Conservation (phyloP, 495 filamentous ascomycete genomes). For the Penicillium salamii region DNA sequence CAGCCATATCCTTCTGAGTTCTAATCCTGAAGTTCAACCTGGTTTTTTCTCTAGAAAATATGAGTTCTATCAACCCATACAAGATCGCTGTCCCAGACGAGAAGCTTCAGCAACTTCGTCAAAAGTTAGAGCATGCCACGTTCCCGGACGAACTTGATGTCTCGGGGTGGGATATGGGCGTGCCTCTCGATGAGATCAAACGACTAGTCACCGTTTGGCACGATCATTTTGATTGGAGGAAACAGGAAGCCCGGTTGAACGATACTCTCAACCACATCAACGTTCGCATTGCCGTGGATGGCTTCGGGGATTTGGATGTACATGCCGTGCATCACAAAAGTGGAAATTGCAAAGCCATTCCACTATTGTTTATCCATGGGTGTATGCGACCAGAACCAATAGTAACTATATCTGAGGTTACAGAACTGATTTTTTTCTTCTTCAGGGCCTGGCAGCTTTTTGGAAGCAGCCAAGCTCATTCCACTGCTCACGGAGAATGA, state of each 20-base stretch:
- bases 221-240: constrained; percentile 49
- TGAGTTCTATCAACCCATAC: constrained; percentile 24
- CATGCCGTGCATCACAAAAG: constrained; percentile 55
- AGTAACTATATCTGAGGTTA: background rate
- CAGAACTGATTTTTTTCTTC: background rate
- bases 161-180: constrained; percentile 47
- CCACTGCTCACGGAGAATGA: constrained; percentile 48
- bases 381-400: constrained; percentile 33
- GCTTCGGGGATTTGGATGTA: constrained; percentile 43
- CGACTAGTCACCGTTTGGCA: constrained; percentile 43
- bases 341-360: constrained; percentile 46
- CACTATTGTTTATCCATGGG: constrained; percentile 60
- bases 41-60: no score
- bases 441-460: constrained; percentile 65
- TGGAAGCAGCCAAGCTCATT: constrained; percentile 64
- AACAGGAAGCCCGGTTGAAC: constrained; percentile 40
- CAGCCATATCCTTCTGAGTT: background rate
- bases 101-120: constrained; percentile 35
- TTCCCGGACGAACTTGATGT: constrained; percentile 48
- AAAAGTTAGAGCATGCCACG: constrained; percentile 38
- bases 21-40: no score
- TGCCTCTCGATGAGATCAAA: constrained; percentile 47
- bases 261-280: constrained; percentile 37
- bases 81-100: constrained; percentile 41
- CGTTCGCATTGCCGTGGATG: constrained; percentile 29